A percentile compares a stretch with the other conserved stretches of the same genome.
Conservation (phyloP, 2,329 filamentous ascomycete genomes). For the Chaetothyriales sp. region DNA sequence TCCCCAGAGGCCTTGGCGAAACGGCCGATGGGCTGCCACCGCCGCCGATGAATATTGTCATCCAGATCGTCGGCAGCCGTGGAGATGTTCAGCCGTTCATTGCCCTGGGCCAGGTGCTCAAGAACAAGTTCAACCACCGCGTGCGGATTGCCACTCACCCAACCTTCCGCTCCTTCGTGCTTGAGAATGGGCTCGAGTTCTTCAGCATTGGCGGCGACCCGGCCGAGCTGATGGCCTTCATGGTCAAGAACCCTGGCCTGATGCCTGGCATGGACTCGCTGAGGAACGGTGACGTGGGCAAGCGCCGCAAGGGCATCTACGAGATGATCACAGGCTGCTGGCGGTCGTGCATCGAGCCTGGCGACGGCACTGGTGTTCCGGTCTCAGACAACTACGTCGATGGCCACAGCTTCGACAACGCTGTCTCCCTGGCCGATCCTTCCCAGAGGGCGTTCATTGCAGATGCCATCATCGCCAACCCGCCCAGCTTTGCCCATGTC, state of each 20-base stretch:
- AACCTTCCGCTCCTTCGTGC: slow-evolving; percentile 51
- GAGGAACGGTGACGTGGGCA: slow-evolving; percentile 58
- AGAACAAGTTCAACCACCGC: slow-evolving; percentile 51
- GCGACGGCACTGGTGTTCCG: slow-evolving; percentile 45
- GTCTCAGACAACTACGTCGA: slow-evolving; percentile 40
- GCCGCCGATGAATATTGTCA: slow-evolving; percentile 51
- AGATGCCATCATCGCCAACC: slow-evolving; percentile 71
- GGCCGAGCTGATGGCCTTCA: slow-evolving; percentile 65
- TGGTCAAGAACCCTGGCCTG: slow-evolving; percentile 74
- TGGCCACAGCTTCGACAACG: slow-evolving; percentile 21
- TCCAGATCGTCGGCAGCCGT: slow-evolving; percentile 58
- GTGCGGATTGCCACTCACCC: slow-evolving; percentile 58
- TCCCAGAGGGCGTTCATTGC: slow-evolving; percentile 55
- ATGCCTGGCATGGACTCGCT: slow-evolving; percentile 69
- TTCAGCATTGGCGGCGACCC: slow-evolving; percentile 61
- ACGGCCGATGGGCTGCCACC: slow-evolving; percentile 43
- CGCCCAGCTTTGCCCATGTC: slow-evolving; percentile 60
- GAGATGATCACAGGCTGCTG: slow-evolving; percentile 70
- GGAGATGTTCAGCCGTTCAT: slow-evolving; percentile 65
- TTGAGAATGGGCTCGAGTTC: slow-evolving; percentile 57
- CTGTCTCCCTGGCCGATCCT: slow-evolving; percentile 26
- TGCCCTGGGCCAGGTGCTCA: slow-evolving; percentile 49
- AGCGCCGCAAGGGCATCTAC: slow-evolving; percentile 58
- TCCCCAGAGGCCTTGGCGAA: slow-evolving; percentile 55
- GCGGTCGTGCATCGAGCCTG: slow-evolving; percentile 69